These are phyloP conservation scores for Fusarium piperis DNA, from an alignment of 2,329 filamentous ascomycete species.

Conservation along the genomic window DNA sequence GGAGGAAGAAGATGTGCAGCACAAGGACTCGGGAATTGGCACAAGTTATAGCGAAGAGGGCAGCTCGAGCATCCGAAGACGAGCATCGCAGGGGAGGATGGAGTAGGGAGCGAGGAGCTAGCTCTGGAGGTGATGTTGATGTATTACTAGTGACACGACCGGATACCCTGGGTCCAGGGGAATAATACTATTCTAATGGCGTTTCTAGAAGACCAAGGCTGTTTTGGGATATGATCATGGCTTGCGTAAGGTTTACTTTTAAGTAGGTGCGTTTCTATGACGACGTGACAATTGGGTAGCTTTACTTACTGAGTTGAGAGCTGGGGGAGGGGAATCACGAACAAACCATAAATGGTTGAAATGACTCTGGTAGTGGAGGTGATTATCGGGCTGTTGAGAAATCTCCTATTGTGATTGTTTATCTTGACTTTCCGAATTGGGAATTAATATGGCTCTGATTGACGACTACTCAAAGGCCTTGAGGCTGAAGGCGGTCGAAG, in stretches of 20 bases:
- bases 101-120: slow-evolving; percentile 6
- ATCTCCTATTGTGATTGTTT: neutral
- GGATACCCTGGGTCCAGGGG: slow-evolving; percentile 17
- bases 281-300: slow-evolving; percentile 20
- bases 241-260: neutral
- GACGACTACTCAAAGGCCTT: neutral
- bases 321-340: neutral
- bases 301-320: too few species aligned
- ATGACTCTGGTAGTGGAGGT: neutral
- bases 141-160: neutral
- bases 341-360: neutral
- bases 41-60: slow-evolving; percentile 61
- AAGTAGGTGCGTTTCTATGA: slow-evolving; percentile 24
- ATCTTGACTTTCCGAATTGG: neutral
- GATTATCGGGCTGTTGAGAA: neutral
- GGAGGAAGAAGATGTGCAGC: slow-evolving; percentile 34
- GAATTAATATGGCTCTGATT: neutral
- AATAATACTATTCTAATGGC: neutral
- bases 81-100: slow-evolving; percentile 40
- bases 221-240: neutral
- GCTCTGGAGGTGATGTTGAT: neutral
- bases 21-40: slow-evolving; percentile 61
- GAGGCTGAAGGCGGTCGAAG: neutral
- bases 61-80: slow-evolving; percentile 44
- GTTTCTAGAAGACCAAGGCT: neutral